Evolutionary conservation across 176 grass and related monocot species (phyloP), one percentile per base, ranked within the genome.

Genomic region (Phoenix dactylifera): DNA sequence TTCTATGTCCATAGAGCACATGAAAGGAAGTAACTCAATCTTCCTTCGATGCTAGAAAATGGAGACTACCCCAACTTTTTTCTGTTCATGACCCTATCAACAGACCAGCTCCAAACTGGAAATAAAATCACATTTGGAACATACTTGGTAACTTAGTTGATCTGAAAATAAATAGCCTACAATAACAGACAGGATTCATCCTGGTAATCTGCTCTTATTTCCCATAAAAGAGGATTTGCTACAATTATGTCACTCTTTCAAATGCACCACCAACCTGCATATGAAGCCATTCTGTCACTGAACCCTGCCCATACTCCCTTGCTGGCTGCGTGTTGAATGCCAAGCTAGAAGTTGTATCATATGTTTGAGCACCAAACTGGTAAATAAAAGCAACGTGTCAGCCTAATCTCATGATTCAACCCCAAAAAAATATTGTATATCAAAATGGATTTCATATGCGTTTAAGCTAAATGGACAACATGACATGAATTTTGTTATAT

Each of bases 231-330:
- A 59, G 35, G 17, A 19, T 12, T 32, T 60, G 44, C 18, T 30
- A 25, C 18, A 44, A 20, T 56, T 22, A 70, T 50, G 68, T 50
- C 7, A 71, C 68, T 60, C 68, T 71, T 29, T 71, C 56, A 14
- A 71, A 59, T 2, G 68, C 15, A n/a, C 56, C 44, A 28, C 68
- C 56, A 18, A 71, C 16, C 48, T 71, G 68, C 55, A 71, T 71
- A 28, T 71, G 68, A 60, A 71, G 68, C 68, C 68, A 71, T 58
- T 60, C 68, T 51, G 68, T 12, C 9, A 20, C 35, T 71, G 68
- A 59, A 29, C 48, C 57, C 54, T 71, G 68, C 24, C 51, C 68
- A 28, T 51, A 71, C 26, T 73, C 70, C 59, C 51, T 63, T 44
- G 70, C 39, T 22, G 54, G 18, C 28, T 49, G 50, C 16, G 16